Percentiles rank a stretch among this genome's conserved stretches.
Evolutionary conservation across 2,329 filamentous ascomycete species (phyloP).

Genomic region (Diaporthe batatas): DNA sequence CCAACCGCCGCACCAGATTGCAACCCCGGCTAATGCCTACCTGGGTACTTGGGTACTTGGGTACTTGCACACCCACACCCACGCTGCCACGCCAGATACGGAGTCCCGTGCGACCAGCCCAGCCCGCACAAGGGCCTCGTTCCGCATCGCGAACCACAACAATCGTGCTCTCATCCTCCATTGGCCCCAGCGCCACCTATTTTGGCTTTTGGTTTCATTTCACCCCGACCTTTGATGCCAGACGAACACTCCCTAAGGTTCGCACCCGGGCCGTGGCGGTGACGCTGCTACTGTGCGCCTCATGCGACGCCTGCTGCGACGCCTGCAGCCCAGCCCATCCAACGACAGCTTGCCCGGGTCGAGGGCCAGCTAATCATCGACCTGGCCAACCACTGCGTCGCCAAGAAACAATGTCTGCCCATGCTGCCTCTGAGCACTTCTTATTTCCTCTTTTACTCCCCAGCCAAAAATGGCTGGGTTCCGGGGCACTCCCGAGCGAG

Average conservation of each 20-base stretch:
- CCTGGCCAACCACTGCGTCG: constrained; percentile 14
- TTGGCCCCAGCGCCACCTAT: not conserved
- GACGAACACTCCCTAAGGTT: constrained; percentile 21
- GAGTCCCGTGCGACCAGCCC: too few relatives aligned
- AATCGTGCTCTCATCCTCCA: constrained; percentile 3
- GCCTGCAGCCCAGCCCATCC: not conserved
- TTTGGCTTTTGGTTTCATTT: constrained; percentile 14
- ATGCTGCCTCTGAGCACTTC: not conserved
- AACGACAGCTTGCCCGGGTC: not conserved
- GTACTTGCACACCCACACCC: too few relatives aligned
- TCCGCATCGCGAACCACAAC: constrained; percentile 18
- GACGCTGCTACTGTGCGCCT: not conserved
- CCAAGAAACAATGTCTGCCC: constrained; percentile 15
- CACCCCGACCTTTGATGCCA: constrained; percentile 16
- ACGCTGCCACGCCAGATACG: too few relatives aligned
- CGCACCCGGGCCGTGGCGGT: not conserved
- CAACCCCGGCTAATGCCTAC: constrained; percentile 27
- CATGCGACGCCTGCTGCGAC: constrained; percentile 3
- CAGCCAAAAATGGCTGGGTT: constrained; percentile 5
- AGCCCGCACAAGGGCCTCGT: not conserved
- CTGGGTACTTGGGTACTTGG: not conserved
- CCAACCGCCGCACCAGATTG: constrained; percentile 21
- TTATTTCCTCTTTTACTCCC: not conserved
- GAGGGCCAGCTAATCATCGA: too few relatives aligned
- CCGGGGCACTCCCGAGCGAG: constrained; percentile 11